A percentile compares a stretch with the other conserved stretches of the same genome.
Evolutionary conservation across 2,329 filamentous ascomycete genomes (phyloP).

Genomic region (Apiospora marii): DNA sequence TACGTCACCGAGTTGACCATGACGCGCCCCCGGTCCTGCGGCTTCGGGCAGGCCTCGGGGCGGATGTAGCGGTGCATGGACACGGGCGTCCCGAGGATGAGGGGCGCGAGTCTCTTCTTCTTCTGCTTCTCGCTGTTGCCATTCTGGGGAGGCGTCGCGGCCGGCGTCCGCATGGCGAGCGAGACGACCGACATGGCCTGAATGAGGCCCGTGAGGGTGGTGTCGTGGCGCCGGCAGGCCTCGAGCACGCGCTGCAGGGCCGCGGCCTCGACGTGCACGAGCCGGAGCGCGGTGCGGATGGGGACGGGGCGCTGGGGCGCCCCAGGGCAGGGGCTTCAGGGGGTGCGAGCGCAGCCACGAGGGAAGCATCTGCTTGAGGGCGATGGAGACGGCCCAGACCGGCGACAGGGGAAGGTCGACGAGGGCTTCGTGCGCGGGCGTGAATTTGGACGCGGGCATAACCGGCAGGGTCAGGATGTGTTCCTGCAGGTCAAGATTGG

Average conservation of each 20-base stretch:
- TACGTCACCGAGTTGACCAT: constrained; percentile 32
- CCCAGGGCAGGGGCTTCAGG: constrained; percentile 34
- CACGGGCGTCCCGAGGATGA: constrained; percentile 32
- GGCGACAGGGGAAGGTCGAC: constrained; percentile 33
- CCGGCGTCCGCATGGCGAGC: constrained; percentile 31
- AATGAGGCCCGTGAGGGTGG: constrained; percentile 41
- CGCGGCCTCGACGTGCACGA: constrained; percentile 30
- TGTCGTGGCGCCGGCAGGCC: constrained; percentile 38
- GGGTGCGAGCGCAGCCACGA: not conserved
- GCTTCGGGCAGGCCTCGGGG: not conserved
- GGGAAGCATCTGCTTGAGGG: not conserved
- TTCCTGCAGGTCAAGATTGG: constrained; percentile 5
- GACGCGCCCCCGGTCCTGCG: constrained; percentile 26
- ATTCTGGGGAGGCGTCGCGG: not conserved
- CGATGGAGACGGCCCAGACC: constrained; percentile 23
- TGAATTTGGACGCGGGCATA: constrained; percentile 27
- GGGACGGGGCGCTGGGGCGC: constrained; percentile 32
- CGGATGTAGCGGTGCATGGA: constrained; percentile 36
- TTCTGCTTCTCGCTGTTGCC: constrained; percentile 12
- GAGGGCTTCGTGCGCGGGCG: constrained; percentile 37
- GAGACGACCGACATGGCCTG: constrained; percentile 36
- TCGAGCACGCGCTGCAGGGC: constrained; percentile 32
- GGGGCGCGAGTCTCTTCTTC: not conserved
- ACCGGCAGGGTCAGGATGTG: constrained; percentile 28
- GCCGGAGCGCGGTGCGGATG: constrained; percentile 33